phyloP scores from a whole-genome alignment of 2,329 filamentous ascomycete species.

The Scytalidium lignicola region DNA sequence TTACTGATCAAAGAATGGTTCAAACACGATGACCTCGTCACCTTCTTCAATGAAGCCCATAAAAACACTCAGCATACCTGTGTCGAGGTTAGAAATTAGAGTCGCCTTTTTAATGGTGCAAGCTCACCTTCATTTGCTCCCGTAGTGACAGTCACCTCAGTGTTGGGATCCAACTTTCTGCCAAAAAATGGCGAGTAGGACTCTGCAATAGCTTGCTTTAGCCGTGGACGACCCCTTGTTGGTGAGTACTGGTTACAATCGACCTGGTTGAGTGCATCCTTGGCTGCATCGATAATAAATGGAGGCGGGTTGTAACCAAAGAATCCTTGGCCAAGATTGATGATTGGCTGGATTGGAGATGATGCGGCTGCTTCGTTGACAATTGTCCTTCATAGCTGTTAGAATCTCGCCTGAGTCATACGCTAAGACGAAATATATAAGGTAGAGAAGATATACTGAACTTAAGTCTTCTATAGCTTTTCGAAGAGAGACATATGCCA shows the following conservation, averaged over 20 bases:
- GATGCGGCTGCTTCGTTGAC: slow-evolving; percentile 61
- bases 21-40: slow-evolving; percentile 96
- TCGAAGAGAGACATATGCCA: too few relatives aligned
- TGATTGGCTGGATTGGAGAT: slow-evolving; percentile 57
- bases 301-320: slow-evolving; percentile 91
- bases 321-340: slow-evolving; percentile 65
- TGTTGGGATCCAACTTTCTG: slow-evolving; percentile 75
- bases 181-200: slow-evolving; percentile 90
- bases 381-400: slow-evolving; percentile 46
- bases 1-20: slow-evolving; percentile 97
- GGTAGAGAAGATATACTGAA: too few relatives aligned
- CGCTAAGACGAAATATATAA: neutral
- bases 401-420: slow-evolving; percentile 9
- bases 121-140: slow-evolving; percentile 69
- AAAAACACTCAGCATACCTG: slow-evolving; percentile 89
- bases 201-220: slow-evolving; percentile 89
- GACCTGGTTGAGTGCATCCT: slow-evolving; percentile 79
- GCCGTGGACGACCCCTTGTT: slow-evolving; percentile 83
- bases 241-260: slow-evolving; percentile 99
- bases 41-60: slow-evolving; percentile 95
- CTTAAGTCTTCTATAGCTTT: too few relatives aligned
- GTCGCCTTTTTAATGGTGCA: neutral
- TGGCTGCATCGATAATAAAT: slow-evolving; percentile 89
- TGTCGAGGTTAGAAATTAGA: slow-evolving; percentile 6
- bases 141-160: slow-evolving; percentile 91